A percentile compares a stretch with the other conserved stretches of the same genome.
Evolutionary conservation across 2,329 filamentous ascomycete genomes (phyloP).

Genomic region (Colletotrichum liaoningense): DNA sequence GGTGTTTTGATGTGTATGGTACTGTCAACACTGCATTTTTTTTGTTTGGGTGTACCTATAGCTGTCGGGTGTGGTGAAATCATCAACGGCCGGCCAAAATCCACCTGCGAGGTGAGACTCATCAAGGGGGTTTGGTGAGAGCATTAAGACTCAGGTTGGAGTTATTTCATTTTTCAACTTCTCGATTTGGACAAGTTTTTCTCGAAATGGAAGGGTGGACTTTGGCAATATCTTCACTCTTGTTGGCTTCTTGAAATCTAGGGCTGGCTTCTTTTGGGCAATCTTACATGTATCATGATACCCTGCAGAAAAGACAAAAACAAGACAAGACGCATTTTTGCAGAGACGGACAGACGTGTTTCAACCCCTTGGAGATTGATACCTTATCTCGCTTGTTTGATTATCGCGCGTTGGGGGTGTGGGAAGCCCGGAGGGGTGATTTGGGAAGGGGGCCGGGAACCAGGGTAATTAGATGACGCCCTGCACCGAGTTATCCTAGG

Average conservation of each 20-base stretch:
- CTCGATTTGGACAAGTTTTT: background rate
- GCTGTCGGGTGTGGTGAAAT: background rate
- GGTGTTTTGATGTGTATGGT: slow-evolving; percentile 17
- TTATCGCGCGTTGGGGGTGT: slow-evolving; percentile 11
- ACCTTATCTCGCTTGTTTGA: slow-evolving; percentile 36
- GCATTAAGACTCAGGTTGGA: slow-evolving; percentile 20
- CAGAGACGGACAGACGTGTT: slow-evolving; percentile 23
- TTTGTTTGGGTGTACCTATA: slow-evolving; percentile 18
- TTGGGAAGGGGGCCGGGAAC: slow-evolving; percentile 4
- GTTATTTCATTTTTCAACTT: slow-evolving; percentile 19
- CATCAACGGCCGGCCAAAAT: slow-evolving; percentile 15
- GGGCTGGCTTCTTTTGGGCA: slow-evolving; percentile 23
- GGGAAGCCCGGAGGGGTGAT: slow-evolving; percentile 5
- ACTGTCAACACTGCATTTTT: slow-evolving; percentile 3
- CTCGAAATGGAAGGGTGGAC: background rate
- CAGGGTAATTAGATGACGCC: slow-evolving; percentile 15
- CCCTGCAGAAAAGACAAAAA: slow-evolving; percentile 32
- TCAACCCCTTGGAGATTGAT: slow-evolving; percentile 31
- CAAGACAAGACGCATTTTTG: slow-evolving; percentile 19
- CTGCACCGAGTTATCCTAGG: background rate
- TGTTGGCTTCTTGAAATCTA: slow-evolving; percentile 11
- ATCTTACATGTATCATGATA: slow-evolving; percentile 36
- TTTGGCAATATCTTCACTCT: slow-evolving; percentile 13
- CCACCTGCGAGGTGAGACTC: slow-evolving; percentile 7
- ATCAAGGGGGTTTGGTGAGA: background rate